Base-by-base conservation (phyloP, 2,329 filamentous ascomycete species). In the Periglandula ipomoeae region DNA sequence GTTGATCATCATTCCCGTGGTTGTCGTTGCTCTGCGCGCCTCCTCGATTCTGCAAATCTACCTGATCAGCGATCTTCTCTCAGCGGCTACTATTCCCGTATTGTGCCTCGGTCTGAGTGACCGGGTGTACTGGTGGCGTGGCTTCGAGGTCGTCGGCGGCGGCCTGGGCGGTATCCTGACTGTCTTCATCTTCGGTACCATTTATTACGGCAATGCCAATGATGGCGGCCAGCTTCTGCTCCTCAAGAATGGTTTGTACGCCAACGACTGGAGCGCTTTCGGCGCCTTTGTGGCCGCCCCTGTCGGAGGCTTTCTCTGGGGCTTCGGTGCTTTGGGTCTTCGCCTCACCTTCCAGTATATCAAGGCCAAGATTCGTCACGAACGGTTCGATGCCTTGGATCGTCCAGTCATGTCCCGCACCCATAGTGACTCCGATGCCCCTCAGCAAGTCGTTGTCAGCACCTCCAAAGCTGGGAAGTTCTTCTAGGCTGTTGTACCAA, bases 221-320 rank as follows among this genome's bases (percentile, higher is more conserved):
- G 59, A 73, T 6, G 87, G 84, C 5, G 83, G 75, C 1, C 73
- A 83, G 50, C 76, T 93, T 48, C 75, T 93, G 44, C 70, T 91
- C 23, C 68, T 93, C 11, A 75, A 87, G 61, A 73, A 83, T 55
- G 87, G 87, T 0, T 71, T 93, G 19, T 93, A 90, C 64, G 78
- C 73, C 1, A 74, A 82, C 43, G 87, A 91, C 63, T 93, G 88
- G 88, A 84, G 81, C 53, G 85, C 78, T 2, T 93, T 93, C 64
- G 87, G 87, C 57, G 86, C 87, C 4, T 93, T 91, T 58, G 82
- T 91, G 4, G 85, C 84, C 9, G 87, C 87, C 0, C 87, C 87
- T 0, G 67, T 90, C 2, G 87, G 87, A 1, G 85, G 85, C 20
- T 59, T 91, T 17, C 66, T 90, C 30, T 90, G 84, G 77, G 85